Base-by-base conservation (phyloP, 2,329 filamentous ascomycete species). In the Cryphonectria radicalis region DNA sequence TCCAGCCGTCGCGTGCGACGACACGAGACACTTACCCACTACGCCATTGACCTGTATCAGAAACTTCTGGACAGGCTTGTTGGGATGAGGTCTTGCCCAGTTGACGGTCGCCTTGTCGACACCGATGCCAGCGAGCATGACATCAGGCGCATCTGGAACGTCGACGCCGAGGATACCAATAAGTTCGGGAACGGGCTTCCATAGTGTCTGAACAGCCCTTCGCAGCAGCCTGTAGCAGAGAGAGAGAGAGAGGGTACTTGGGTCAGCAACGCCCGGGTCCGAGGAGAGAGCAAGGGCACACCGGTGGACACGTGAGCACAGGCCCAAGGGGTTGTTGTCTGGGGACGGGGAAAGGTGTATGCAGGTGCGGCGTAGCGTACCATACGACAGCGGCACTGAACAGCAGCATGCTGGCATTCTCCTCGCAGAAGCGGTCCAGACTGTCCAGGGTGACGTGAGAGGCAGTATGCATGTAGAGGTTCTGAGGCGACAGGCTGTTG, bases 31-130 rank as follows among this genome's bases (percentile, higher is more conserved):
- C 90, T 80, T 82, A 96, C 93, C 93, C 83, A 94, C 93, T 60
- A 95, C 91, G 59, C 95, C 95, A 81, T 99, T 98, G 74, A 99
- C 91, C 79, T 97, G 93, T 67, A 99, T 93, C 63, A 95, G 88
- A 79, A 97, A 96, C 82, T 95, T 97, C 68, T 94, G 88, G 68
- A 97, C 92, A 3, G 92, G 87, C 55, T 88, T 86, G 73, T 87
- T 89, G 60, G 83, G 80, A 3, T 85, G 88, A 0, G 93, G 91
- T 72, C 91, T 89, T 73, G 94, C 93, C 96, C 96, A 99, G 80
- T 95, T 94, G 60, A 99, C 86, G 42, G 95, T 93, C 43, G 97
- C 93, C 70, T 94, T 93, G 79, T 97, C 93, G 40, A 93, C 88
- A 76, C 92, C 93, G 76, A 99, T 96, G 74, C 93, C 94, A 69